phyloP scores from a whole-genome alignment of 164 flowering plant species.

The Vitis rotundifolia region DNA sequence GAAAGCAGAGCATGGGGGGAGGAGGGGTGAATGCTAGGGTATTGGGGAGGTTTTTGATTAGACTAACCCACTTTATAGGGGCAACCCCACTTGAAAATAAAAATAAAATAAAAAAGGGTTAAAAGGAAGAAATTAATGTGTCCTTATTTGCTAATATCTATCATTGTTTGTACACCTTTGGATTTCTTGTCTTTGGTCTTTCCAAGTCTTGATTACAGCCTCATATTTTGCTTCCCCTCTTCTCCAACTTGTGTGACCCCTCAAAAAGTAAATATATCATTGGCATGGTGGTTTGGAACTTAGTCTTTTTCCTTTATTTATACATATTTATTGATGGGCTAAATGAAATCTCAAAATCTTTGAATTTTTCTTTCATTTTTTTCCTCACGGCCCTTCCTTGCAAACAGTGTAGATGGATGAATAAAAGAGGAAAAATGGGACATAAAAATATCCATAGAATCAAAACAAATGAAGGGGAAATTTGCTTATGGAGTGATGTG shows the following conservation, averaged over 20 bases:
- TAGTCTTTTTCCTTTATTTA: no score
- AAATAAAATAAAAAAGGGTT: not conserved
- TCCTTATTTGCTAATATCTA: not conserved
- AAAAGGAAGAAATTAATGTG: not conserved
- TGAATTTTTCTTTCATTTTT: not conserved
- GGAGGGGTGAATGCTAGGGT: not conserved
- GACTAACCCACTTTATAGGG: conserved; percentile 16
- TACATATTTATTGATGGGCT: no score
- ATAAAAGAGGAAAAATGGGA: no score
- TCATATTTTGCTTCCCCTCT: not conserved
- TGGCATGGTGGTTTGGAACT: no score
- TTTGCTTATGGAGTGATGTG: no score
- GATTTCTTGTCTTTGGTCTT: conserved; percentile 1
- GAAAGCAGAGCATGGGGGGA: conserved; percentile 4
- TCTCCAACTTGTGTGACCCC: not conserved
- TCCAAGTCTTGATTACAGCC: not conserved
- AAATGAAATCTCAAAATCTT: not conserved
- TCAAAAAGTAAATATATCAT: not conserved
- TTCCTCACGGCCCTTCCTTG: no score
- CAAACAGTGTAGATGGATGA: no score
- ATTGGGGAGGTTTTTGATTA: conserved; percentile 7
- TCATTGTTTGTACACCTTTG: not conserved
- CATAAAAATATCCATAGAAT: no score
- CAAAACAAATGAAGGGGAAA: no score
- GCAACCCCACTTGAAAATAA: conserved; percentile 19